Base-by-base conservation (phyloP, 257 asterid genomes). In the Penstemon newberryi region DNA sequence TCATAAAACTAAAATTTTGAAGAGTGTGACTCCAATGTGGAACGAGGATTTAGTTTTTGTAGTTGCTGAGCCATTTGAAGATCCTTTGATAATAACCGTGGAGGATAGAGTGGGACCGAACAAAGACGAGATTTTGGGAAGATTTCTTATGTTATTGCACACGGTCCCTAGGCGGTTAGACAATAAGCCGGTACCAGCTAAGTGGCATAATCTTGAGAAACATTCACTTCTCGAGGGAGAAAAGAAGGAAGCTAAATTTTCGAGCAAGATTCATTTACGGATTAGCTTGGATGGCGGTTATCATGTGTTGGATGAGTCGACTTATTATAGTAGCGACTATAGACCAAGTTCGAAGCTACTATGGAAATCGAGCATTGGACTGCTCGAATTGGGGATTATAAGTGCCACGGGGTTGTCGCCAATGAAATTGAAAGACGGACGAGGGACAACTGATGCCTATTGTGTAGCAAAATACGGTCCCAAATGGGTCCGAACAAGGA, bases 381-480 rank as follows among this genome's bases (percentile, higher is more conserved):
- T 90, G 45, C 86, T 88, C 3, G 97, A 88, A 78, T 63, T 90
- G 56, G 96, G 96, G 11, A 86, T 90, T 10, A 83, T 88, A 39
- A 85, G 95, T 19, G 89, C 96, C 9, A 76, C 72, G 1, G 88
- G 96, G 3, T 58, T 90, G 58, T 80, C 90, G 2, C 77, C 77
- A 4, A 82, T 88, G 89, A 90, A 90, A 69, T 40, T 83, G 0
- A 88, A 77, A 47, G 96, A 90, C 3, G 92, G 87, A 0, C 63
- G 55, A 18, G 97, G 89, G 39, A 78, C 89, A 9, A 85, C 90
- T 0, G 95, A 90, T 51, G 95, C 96, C 0, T 90, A 83, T 42
- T 87, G 95, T 47, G 90, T 90, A 0, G 97, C 97, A 0, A 90
- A 90, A 53, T 88, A 90, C 5, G 96, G 96, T 0, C 84, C 87